Conservation (phyloP, 1,284 basidiomycete genomes). For the Lentinula novae-zelandiae region DNA sequence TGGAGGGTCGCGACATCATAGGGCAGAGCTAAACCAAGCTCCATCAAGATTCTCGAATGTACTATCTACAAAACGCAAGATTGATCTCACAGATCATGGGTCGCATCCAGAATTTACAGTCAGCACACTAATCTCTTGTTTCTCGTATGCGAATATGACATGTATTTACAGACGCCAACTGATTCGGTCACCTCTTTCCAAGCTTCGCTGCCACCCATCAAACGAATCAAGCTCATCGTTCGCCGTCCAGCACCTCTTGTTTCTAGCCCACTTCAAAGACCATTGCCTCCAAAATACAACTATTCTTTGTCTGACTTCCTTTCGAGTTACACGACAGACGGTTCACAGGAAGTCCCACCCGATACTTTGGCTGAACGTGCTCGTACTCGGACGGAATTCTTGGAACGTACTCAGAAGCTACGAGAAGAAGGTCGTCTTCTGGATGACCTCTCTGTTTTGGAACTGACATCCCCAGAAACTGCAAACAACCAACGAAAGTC, state of each 20-base stretch:
- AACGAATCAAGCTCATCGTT: constrained; percentile 68
- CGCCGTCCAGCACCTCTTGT: constrained; percentile 55
- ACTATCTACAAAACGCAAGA: background rate
- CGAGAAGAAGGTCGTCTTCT: constrained; percentile 30
- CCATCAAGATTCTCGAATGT: background rate
- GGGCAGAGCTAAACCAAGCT: background rate
- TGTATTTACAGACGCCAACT: background rate
- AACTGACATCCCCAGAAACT: background rate
- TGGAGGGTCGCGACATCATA: background rate
- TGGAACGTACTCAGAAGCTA: constrained; percentile 51
- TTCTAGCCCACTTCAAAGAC: constrained; percentile 67
- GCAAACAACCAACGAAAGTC: constrained; percentile 21
- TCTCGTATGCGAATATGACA: background rate
- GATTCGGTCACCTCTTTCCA: background rate
- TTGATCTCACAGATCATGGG: background rate
- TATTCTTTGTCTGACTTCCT: constrained; percentile 56
- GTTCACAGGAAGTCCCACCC: constrained; percentile 44
- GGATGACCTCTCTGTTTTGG: constrained; percentile 10
- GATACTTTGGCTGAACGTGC: constrained; percentile 42
- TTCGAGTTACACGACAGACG: constrained; percentile 53
- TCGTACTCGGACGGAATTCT: constrained; percentile 44
- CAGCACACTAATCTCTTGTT: background rate
- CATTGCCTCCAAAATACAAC: constrained; percentile 46
- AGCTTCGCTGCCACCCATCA: constrained; percentile 28
- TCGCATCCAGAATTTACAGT: background rate